phyloP scores from a whole-genome alignment of 345 rosid genomes.

The Eucalyptus lansdowneana region DNA sequence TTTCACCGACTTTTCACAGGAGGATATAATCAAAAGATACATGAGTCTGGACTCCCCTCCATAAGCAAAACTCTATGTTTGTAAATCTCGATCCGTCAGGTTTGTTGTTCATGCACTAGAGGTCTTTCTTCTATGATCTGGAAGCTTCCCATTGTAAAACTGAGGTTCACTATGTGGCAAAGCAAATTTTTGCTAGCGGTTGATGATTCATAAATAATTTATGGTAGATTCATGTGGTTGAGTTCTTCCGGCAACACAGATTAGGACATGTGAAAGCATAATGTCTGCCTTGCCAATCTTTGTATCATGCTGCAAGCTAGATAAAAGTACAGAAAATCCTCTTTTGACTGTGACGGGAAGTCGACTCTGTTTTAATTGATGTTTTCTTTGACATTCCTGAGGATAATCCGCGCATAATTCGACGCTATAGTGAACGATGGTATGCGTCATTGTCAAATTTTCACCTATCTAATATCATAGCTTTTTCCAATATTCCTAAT shows the following conservation, averaged over 20 bases:
- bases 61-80: background rate
- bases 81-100: background rate
- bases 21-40: slow-evolving; percentile 39
- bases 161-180: background rate
- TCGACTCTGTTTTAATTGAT: background rate
- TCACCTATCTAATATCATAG: background rate
- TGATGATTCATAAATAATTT: background rate
- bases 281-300: background rate
- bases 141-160: background rate
- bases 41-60: background rate
- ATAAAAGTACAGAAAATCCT: background rate
- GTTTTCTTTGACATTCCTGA: background rate
- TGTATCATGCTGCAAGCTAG: background rate
- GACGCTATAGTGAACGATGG: background rate
- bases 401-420: background rate
- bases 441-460: background rate
- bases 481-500: background rate
- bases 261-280: background rate
- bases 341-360: background rate
- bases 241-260: background rate
- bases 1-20: slow-evolving; percentile 59
- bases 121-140: background rate
- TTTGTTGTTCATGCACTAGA: background rate
- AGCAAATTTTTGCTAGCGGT: background rate
- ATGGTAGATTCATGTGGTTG: background rate